phyloP scores from a whole-genome alignment of 2,329 filamentous ascomycete genomes.

The Stenocarpella maydis region DNA sequence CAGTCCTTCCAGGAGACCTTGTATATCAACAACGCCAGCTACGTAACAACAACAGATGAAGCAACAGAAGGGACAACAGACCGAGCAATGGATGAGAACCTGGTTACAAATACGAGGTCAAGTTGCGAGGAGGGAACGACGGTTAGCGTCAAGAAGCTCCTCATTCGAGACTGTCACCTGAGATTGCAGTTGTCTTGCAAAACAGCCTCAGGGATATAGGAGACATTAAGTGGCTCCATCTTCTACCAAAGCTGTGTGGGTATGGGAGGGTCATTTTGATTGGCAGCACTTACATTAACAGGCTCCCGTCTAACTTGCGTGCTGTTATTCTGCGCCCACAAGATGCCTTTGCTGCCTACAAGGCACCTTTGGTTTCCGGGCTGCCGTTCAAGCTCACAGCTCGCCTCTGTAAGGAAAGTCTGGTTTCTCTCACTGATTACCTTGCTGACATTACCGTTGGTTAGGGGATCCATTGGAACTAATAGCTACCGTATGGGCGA shows the following conservation, averaged over 20 bases:
- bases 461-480: not conserved
- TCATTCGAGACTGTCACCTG: not conserved
- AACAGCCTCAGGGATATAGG: too few relatives aligned
- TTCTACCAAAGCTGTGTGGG: not conserved
- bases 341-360: too few relatives aligned
- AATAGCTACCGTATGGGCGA: not conserved
- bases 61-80: too few relatives aligned
- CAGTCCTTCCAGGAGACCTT: too few relatives aligned
- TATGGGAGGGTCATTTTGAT: not conserved
- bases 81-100: too few relatives aligned
- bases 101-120: too few relatives aligned
- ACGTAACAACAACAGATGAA: too few relatives aligned
- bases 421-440: too few relatives aligned
- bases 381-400: not conserved
- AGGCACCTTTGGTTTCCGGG: not conserved
- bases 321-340: not conserved
- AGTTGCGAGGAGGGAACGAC: too few relatives aligned
- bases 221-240: not conserved
- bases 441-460: not conserved
- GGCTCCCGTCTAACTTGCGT: not conserved
- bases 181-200: too few relatives aligned
- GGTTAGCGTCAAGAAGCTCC: too few relatives aligned
- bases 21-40: too few relatives aligned
- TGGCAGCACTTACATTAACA: rapidly evolving
- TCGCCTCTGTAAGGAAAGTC: not conserved